These are phyloP conservation scores for Chlamydomonas schloesseri DNA, from an alignment of 139 green algal genomes.

Conservation along the genomic window DNA sequence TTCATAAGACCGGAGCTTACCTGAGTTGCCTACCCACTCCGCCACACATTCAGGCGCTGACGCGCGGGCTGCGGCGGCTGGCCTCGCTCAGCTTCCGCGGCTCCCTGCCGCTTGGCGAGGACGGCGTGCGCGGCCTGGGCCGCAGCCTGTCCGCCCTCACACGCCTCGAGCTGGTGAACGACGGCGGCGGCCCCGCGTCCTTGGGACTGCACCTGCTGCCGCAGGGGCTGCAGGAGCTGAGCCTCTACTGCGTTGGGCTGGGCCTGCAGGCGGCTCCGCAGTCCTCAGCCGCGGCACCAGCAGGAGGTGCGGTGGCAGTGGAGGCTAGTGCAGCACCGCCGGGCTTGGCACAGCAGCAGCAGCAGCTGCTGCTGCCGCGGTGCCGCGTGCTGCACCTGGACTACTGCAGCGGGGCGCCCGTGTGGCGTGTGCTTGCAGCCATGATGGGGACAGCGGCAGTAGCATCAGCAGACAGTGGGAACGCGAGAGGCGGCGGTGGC, in stretches of 20 bases:
- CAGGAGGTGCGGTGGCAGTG: neutral
- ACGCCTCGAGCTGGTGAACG: constrained; percentile 5
- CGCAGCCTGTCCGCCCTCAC: neutral
- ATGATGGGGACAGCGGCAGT: neutral
- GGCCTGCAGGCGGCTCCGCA: neutral
- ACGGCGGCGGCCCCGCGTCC: neutral
- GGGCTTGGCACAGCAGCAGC: neutral
- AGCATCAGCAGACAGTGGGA: too few species aligned
- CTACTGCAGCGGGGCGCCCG: neutral
- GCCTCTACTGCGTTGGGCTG: neutral
- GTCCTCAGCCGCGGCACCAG: neutral
- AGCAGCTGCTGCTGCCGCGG: neutral
- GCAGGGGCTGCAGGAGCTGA: neutral
- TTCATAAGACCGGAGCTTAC: too few species aligned
- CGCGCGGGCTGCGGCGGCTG: neutral
- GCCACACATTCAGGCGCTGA: neutral
- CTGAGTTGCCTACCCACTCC: neutral
- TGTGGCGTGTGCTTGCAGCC: neutral
- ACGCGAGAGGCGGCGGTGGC: too few species aligned
- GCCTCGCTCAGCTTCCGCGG: neutral
- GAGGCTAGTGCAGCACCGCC: neutral
- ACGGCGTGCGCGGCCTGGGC: neutral
- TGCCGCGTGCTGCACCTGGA: constrained; percentile 8
- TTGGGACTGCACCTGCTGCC: neutral
- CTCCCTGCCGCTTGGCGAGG: neutral